These are phyloP conservation scores for Ormosia semicastrata DNA, from an alignment of 306 rosid species.

Conservation along the genomic window DNA sequence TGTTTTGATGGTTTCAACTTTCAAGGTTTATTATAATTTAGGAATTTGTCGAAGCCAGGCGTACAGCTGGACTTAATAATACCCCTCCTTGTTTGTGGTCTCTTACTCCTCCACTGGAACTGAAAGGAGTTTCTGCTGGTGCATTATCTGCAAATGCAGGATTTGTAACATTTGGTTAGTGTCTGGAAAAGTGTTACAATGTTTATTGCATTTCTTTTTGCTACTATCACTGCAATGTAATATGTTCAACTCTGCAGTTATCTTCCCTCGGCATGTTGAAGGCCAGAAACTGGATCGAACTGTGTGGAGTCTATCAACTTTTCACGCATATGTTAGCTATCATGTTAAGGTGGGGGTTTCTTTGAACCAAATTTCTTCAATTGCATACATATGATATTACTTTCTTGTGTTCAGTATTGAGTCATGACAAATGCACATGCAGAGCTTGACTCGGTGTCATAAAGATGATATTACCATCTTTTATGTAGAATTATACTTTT, in stretches of 20 bases:
- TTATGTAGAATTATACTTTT: not conserved
- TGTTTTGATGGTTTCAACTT: constrained; percentile 33
- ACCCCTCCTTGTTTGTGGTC: constrained; percentile 94
- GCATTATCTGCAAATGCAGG: constrained; percentile 91
- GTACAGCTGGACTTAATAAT: constrained; percentile 76
- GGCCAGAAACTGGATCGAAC: constrained; percentile 87
- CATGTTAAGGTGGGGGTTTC: constrained; percentile 82
- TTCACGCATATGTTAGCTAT: constrained; percentile 94
- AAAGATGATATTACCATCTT: constrained; percentile 20
- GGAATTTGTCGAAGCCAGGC: constrained; percentile 99
- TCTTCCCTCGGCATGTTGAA: constrained; percentile 89
- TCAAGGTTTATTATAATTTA: constrained; percentile 38
- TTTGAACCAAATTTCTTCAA: constrained; percentile 10
- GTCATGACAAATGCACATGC: not conserved
- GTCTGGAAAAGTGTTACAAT: constrained; percentile 12
- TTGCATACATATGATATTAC: not conserved
- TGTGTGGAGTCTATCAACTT: constrained; percentile 88
- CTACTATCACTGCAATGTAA: constrained; percentile 7
- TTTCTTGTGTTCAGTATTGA: not conserved
- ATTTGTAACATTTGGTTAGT: constrained; percentile 89
- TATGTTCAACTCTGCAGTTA: constrained; percentile 64
- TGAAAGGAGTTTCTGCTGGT: constrained; percentile 68
- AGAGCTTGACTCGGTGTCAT: not conserved
- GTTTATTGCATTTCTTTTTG: constrained; percentile 10
- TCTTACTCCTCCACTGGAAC: constrained; percentile 69